Evolutionary conservation across 306 rosid genomes (phyloP).

Genomic region (Erythrophleum fordii): DNA sequence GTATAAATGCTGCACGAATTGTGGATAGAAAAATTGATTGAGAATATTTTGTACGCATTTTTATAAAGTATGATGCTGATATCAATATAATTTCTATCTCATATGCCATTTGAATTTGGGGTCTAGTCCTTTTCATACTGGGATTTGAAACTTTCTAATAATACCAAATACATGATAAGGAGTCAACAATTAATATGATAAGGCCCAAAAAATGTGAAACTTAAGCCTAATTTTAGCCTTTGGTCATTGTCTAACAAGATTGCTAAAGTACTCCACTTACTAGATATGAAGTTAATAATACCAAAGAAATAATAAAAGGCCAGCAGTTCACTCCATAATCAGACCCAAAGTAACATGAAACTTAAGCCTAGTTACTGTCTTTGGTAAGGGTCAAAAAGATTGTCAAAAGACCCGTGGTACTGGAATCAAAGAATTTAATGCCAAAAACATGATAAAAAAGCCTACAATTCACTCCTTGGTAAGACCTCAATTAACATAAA

Average conservation of each 20-base stretch:
- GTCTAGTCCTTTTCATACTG: not conserved
- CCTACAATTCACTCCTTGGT: not conserved
- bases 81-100: not conserved
- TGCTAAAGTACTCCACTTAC: not conserved
- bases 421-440: not conserved
- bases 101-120: not conserved
- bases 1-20: not conserved
- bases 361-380: not conserved
- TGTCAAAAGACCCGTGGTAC: not conserved
- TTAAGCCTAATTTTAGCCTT: not conserved
- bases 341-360: not conserved
- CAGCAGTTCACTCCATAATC: not conserved
- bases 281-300: not conserved
- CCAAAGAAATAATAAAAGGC: not conserved
- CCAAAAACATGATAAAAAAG: not conserved
- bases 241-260: not conserved
- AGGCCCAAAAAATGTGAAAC: not conserved
- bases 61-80: not conserved
- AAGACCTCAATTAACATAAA: not conserved
- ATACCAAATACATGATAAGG: not conserved
- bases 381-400: not conserved
- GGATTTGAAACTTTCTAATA: not conserved
- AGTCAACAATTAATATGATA: not conserved
- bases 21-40: not conserved
- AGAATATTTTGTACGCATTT: not conserved